Conservation (phyloP, 2,329 filamentous ascomycete genomes). For the Elsinoe australis region DNA sequence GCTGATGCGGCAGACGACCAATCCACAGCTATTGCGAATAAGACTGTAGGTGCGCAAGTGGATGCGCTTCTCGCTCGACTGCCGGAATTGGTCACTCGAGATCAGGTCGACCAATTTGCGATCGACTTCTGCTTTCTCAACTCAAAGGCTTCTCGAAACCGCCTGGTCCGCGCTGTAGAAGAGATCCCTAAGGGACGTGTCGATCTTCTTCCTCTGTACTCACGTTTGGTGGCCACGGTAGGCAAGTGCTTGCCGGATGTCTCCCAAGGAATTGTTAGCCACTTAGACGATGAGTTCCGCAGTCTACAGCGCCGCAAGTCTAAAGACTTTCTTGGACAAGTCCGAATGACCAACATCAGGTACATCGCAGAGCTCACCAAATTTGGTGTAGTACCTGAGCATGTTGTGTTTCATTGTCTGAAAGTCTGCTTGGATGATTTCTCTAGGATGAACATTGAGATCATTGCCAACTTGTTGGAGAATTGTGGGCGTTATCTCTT, state of each 20-base stretch:
- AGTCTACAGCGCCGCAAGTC: constrained; percentile 94
- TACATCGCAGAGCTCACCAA: constrained; percentile 97
- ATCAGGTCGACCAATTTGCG: constrained; percentile 82
- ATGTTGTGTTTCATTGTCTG: constrained; percentile 97
- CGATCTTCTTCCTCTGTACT: constrained; percentile 83
- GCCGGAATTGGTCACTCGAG: constrained; percentile 87
- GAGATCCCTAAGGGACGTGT: constrained; percentile 91
- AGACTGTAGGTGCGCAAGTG: constrained; percentile 93
- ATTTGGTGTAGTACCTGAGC: constrained; percentile 94
- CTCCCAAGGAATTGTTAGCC: constrained; percentile 81
- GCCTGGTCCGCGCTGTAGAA: constrained; percentile 83
- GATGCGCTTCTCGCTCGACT: constrained; percentile 80
- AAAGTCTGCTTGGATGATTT: constrained; percentile 98
- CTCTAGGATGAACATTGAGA: constrained; percentile 97
- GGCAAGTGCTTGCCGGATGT: constrained; percentile 91
- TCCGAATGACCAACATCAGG: constrained; percentile 89
- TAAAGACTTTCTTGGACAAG: constrained; percentile 93
- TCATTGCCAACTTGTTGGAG: constrained; percentile 90
- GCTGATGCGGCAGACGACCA: constrained; percentile 62
- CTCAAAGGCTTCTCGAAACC: constrained; percentile 93
- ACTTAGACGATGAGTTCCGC: constrained; percentile 92
- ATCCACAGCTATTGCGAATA: constrained; percentile 92
- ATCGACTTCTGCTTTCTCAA: constrained; percentile 98
- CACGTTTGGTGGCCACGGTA: constrained; percentile 85
- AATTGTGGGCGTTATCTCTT: constrained; percentile 93